phyloP scores from a whole-genome alignment of 257 asterid genomes.

The Fraxinus excelsior region DNA sequence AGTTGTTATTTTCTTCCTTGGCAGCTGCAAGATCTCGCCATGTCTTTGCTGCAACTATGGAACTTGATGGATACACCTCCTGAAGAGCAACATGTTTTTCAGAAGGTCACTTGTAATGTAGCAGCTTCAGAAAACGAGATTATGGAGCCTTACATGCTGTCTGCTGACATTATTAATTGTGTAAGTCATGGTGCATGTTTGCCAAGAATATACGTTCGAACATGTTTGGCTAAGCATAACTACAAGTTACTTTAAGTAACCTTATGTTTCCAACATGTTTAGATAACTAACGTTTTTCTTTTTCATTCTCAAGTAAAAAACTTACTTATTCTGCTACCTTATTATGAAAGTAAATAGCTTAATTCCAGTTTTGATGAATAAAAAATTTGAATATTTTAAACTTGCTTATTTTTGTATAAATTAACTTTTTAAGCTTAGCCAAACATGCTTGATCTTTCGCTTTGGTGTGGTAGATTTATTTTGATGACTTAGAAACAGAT shows the following conservation, averaged over 20 bases:
- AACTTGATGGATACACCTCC: slow-evolving; percentile 96
- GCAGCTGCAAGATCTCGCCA: slow-evolving; percentile 88
- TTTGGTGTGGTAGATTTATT: neutral
- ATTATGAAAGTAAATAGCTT: neutral
- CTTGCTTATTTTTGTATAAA: neutral
- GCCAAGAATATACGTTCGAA: neutral
- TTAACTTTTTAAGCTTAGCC: neutral
- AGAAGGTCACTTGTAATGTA: slow-evolving; percentile 80
- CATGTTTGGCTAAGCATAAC: neutral
- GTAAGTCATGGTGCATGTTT: slow-evolving; percentile 46
- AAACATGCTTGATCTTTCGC: neutral
- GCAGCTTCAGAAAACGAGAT: slow-evolving; percentile 93
- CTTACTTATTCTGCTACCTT: neutral
- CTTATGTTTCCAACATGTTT: neutral
- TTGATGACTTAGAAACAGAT: slow-evolving; percentile 11
- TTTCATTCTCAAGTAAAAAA: neutral
- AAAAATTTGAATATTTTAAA: neutral
- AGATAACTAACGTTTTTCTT: neutral
- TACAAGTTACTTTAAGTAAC: neutral
- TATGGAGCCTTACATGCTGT: slow-evolving; percentile 80
- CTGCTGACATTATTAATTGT: slow-evolving; percentile 58
- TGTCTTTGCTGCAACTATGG: slow-evolving; percentile 93
- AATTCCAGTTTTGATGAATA: neutral
- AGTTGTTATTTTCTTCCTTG: slow-evolving; percentile 1
- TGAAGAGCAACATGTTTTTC: slow-evolving; percentile 86